Evolutionary conservation across 2,329 filamentous ascomycete species (phyloP).

Genomic region (Phoma herbarum): DNA sequence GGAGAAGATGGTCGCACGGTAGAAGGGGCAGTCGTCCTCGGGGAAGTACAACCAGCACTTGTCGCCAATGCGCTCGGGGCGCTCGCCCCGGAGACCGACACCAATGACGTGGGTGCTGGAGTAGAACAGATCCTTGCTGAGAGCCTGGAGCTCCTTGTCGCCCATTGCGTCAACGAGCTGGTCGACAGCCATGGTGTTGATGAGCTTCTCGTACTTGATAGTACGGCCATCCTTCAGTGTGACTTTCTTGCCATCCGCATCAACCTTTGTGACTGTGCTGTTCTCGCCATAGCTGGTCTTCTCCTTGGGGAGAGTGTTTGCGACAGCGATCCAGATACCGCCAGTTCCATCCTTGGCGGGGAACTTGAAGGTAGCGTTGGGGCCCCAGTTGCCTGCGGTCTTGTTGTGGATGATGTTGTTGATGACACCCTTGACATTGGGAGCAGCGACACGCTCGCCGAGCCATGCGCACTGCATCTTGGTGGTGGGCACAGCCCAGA

Average conservation of each 20-base stretch:
- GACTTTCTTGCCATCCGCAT: slow-evolving; percentile 85
- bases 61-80: slow-evolving; percentile 95
- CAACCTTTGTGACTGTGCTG: slow-evolving; percentile 84
- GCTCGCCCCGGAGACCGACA: slow-evolving; percentile 88
- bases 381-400: slow-evolving; percentile 96
- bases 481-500: slow-evolving; percentile 97
- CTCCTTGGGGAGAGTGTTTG: slow-evolving; percentile 88
- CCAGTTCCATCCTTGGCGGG: slow-evolving; percentile 94
- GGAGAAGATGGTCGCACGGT: slow-evolving; percentile 99
- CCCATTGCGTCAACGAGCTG: slow-evolving; percentile 85
- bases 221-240: slow-evolving; percentile 84
- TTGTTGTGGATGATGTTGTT: slow-evolving; percentile 96
- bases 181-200: slow-evolving; percentile 97
- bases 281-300: slow-evolving; percentile 90
- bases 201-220: slow-evolving; percentile 88
- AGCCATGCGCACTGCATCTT: slow-evolving; percentile 99
- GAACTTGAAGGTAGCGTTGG: slow-evolving; percentile 98
- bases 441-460: slow-evolving; percentile 96
- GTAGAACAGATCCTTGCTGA: slow-evolving; percentile 94
- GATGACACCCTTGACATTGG: slow-evolving; percentile 91
- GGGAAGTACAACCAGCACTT: slow-evolving; percentile 99
- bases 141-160: slow-evolving; percentile 80
- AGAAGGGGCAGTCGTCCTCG: slow-evolving; percentile 98
- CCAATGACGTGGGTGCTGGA: slow-evolving; percentile 97
- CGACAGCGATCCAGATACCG: slow-evolving; percentile 98